phyloP scores from a whole-genome alignment of 768 basidiomycete genomes.

The Exidia glandulosa region DNA sequence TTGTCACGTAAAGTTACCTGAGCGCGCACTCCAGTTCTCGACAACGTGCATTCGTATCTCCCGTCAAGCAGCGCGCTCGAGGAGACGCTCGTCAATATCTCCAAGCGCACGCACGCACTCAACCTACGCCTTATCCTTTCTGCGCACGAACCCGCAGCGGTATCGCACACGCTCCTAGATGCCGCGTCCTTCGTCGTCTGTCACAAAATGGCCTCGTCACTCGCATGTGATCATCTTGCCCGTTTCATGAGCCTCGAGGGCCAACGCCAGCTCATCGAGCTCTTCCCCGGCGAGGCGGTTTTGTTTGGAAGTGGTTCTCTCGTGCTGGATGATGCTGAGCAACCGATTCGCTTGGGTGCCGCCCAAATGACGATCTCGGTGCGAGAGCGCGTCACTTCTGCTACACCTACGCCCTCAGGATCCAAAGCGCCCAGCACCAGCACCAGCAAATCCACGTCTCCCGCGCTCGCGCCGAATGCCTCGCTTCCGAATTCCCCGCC shows the following conservation, averaged over 20 bases:
- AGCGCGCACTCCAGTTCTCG: not conserved
- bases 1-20: too few relatives aligned
- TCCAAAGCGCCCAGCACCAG: not conserved
- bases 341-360: not conserved
- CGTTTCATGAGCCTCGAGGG: not conserved
- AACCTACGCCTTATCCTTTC: not conserved
- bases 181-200: not conserved
- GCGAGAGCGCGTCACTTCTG: not conserved
- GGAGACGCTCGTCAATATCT: not conserved
- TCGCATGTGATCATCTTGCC: not conserved
- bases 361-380: not conserved
- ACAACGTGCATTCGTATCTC: not conserved
- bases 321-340: not conserved
- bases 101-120: not conserved
- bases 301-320: not conserved
- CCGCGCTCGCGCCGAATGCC: not conserved
- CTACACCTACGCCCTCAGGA: not conserved
- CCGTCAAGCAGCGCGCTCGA: not conserved
- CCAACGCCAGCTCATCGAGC: not conserved
- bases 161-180: not conserved
- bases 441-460: not conserved
- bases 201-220: not conserved
- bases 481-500: not conserved
- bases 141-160: not conserved
- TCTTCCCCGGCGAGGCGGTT: not conserved